Percentiles rank a stretch among this genome's conserved stretches.
Evolutionary conservation across 1,284 basidiomycete species (phyloP).

Genomic region (Ganoderma leucocontextum): DNA sequence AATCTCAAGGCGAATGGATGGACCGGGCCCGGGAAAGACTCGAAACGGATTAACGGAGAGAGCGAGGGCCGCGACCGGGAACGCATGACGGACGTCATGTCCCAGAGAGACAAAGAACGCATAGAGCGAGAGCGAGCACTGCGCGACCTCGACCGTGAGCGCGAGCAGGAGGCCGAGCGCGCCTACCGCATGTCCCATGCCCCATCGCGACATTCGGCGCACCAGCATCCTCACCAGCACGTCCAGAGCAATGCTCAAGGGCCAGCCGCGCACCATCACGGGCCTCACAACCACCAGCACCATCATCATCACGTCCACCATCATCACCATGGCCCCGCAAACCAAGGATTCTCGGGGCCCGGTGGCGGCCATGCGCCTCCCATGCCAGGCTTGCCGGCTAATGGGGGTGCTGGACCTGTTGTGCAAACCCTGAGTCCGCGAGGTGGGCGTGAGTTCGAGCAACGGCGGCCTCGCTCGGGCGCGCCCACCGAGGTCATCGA

Average conservation of each 20-base stretch:
- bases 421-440: constrained; percentile 33
- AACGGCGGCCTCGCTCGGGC: constrained; percentile 42
- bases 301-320: constrained; percentile 57
- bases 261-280: constrained; percentile 40
- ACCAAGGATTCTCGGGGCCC: constrained; percentile 23
- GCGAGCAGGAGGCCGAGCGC: constrained; percentile 35
- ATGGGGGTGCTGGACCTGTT: constrained; percentile 16
- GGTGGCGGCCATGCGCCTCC: constrained; percentile 30
- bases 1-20: constrained; percentile 37
- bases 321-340: constrained; percentile 33
- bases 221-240: constrained; percentile 35
- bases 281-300: constrained; percentile 51
- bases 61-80: constrained; percentile 38
- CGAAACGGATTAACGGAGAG: constrained; percentile 39
- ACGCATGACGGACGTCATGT: constrained; percentile 39
- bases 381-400: constrained; percentile 33
- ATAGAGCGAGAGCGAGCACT: constrained; percentile 37
- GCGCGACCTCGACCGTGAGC: constrained; percentile 34
- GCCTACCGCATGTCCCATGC: constrained; percentile 34
- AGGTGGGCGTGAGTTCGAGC: constrained; percentile 40
- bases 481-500: constrained; percentile 58
- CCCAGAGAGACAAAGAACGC: constrained; percentile 42
- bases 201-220: constrained; percentile 36
- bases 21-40: constrained; percentile 32
- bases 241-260: constrained; percentile 36